A percentile compares a stretch with the other conserved stretches of the same genome.
phyloP scores from a whole-genome alignment of 495 filamentous ascomycete genomes.

The Aspergillus asperescens region DNA sequence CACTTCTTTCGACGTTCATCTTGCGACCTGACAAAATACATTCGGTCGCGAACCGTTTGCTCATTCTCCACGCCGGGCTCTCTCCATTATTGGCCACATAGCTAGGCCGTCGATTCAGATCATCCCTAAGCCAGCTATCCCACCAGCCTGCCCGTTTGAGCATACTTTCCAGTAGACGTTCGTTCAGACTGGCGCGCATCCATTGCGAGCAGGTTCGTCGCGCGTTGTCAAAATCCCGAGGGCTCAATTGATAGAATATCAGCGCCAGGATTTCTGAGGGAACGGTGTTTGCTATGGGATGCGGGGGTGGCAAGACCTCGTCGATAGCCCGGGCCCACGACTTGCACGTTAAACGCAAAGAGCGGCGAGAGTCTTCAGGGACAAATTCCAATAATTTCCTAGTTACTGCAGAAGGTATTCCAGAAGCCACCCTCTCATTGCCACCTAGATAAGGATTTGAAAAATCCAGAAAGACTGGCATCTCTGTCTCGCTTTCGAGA shows the following conservation, averaged over 20 bases:
- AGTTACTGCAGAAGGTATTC: conserved; percentile 8
- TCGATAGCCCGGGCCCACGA: conserved; percentile 15
- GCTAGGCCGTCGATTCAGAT: conserved; percentile 19
- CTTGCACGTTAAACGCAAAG: conserved; percentile 16
- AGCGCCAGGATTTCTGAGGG: conserved; percentile 60
- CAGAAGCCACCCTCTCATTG: not conserved
- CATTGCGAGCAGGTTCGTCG: conserved; percentile 60
- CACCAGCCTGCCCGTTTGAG: conserved; percentile 58
- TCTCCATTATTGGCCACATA: conserved; percentile 18
- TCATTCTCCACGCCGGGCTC: conserved; percentile 52
- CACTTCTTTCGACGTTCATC: conserved; percentile 35
- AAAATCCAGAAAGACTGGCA: not conserved
- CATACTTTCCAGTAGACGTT: conserved; percentile 47
- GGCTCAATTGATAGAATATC: conserved; percentile 51
- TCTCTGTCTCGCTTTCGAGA: not conserved
- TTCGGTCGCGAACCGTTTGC: conserved; percentile 55
- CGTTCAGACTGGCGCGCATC: conserved; percentile 59
- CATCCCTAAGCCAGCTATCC: conserved; percentile 40
- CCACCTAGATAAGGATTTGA: not conserved
- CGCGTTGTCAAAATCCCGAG: conserved; percentile 61
- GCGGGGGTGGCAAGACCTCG: not conserved
- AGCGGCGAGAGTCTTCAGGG: conserved; percentile 1
- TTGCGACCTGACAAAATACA: conserved; percentile 51
- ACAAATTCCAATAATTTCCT: conserved; percentile 8
- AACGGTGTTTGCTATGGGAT: conserved; percentile 35